Evolutionary conservation across 2,329 filamentous ascomycete species (phyloP).

Genomic region (Tricladium varicosporioides): DNA sequence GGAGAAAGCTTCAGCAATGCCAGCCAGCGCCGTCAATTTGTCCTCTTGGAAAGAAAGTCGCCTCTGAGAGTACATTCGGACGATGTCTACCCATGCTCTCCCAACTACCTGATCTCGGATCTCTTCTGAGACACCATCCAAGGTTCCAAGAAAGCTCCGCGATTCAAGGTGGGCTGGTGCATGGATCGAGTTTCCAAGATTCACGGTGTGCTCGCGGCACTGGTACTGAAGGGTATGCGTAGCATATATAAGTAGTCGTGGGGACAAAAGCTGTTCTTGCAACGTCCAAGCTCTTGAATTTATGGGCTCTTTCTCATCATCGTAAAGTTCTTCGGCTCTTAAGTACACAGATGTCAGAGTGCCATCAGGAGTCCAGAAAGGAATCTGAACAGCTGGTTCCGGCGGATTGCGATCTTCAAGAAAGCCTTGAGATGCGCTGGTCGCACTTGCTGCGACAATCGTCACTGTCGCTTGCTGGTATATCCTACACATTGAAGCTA

Average conservation of each 20-base stretch:
- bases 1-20: neutral
- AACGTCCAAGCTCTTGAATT: constrained; percentile 5
- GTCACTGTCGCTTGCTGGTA: neutral
- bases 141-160: neutral
- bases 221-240: neutral
- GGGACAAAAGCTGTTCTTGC: constrained; percentile 4
- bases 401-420: neutral
- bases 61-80: neutral
- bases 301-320: neutral
- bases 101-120: neutral
- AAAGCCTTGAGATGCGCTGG: neutral
- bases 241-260: constrained; percentile 2
- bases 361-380: neutral
- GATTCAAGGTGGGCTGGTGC: neutral
- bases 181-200: neutral
- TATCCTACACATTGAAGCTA: neutral
- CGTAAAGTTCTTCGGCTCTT: neutral
- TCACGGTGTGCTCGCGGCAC: neutral
- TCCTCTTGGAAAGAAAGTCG: neutral
- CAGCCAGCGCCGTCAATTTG: constrained; percentile 2
- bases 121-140: neutral
- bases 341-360: neutral
- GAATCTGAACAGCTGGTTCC: neutral
- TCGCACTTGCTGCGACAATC: neutral
- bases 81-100: neutral